phyloP scores from a whole-genome alignment of 139 green algal genomes.

The Chlorella sp. region DNA sequence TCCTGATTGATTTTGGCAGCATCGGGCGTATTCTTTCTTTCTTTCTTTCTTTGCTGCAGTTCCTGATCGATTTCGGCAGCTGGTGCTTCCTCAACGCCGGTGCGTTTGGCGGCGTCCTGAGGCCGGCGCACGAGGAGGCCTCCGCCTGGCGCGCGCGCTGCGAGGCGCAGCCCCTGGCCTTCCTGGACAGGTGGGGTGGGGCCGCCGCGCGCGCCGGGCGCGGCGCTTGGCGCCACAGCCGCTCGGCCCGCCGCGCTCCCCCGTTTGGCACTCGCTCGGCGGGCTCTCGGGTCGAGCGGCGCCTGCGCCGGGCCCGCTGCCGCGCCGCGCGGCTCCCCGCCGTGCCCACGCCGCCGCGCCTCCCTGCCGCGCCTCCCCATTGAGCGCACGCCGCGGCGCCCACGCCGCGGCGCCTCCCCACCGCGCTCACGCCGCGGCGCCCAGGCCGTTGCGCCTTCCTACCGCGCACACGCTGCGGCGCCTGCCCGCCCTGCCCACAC shows the following conservation, averaged over 20 bases:
- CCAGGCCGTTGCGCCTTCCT: no score
- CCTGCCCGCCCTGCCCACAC: no score
- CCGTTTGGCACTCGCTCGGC: neutral
- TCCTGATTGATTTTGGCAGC: no score
- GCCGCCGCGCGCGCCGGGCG: no score
- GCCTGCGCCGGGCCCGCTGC: neutral
- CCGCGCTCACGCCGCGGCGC: no score
- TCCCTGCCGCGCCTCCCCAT: no score
- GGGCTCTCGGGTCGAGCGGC: no score
- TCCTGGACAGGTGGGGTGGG: slow-evolving; percentile 54
- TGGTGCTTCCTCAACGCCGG: slow-evolving; percentile 73
- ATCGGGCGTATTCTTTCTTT: no score
- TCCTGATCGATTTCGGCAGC: slow-evolving; percentile 62
- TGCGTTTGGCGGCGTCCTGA: slow-evolving; percentile 60
- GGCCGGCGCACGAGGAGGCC: slow-evolving; percentile 41
- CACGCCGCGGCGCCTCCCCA: no score
- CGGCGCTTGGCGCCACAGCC: no score
- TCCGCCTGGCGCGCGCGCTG: slow-evolving; percentile 60
- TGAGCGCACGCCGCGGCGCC: no score
- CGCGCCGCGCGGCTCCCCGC: neutral
- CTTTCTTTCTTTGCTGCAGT: no score
- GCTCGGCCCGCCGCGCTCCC: neutral
- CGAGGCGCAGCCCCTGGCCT: slow-evolving; percentile 64
- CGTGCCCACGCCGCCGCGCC: neutral
- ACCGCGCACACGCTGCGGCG: neutral